phyloP scores from a whole-genome alignment of 1,139 yeast genomes.

The Blastobotrys apis region DNA sequence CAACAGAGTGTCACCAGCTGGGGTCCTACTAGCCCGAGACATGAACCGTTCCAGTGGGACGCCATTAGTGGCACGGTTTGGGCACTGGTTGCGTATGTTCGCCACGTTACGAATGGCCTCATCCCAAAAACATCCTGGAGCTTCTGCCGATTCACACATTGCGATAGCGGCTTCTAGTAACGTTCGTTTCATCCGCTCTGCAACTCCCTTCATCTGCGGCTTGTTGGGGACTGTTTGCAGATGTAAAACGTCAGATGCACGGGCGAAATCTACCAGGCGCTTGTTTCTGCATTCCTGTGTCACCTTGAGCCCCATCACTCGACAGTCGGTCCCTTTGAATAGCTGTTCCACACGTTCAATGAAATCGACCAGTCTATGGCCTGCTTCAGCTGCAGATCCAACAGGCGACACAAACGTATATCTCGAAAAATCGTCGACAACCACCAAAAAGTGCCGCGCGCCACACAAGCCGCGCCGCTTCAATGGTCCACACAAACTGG shows the following conservation, averaged over 20 bases:
- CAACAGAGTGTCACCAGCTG: not conserved
- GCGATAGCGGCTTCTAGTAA: slow-evolving; percentile 10
- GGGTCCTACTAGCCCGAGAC: not conserved
- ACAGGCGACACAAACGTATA: slow-evolving; percentile 11
- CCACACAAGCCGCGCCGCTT: slow-evolving; percentile 11
- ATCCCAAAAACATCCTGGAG: slow-evolving; percentile 11
- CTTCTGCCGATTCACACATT: slow-evolving; percentile 1
- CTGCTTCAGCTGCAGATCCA: slow-evolving; percentile 9
- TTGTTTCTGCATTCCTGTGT: slow-evolving; percentile 14
- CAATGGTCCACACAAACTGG: slow-evolving; percentile 12
- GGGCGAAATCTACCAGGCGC: slow-evolving; percentile 10
- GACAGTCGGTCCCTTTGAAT: not conserved
- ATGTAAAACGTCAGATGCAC: slow-evolving; percentile 11
- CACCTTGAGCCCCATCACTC: slow-evolving; percentile 13
- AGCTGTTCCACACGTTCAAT: slow-evolving; percentile 8
- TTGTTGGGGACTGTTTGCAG: slow-evolving; percentile 12
- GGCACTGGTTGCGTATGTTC: slow-evolving; percentile 7
- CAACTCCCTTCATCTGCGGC: slow-evolving; percentile 15
- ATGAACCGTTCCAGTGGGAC: slow-evolving; percentile 10
- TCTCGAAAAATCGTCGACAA: slow-evolving; percentile 13
- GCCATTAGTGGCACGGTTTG: slow-evolving; percentile 8
- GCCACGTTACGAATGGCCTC: slow-evolving; percentile 11
- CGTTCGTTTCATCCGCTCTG: slow-evolving; percentile 13
- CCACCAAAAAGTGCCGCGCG: slow-evolving; percentile 4
- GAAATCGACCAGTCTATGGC: slow-evolving; percentile 10